These are phyloP conservation scores for Pythium dissotocum DNA, from an alignment of 352 stramenopile genomes.

Conservation along the genomic window DNA sequence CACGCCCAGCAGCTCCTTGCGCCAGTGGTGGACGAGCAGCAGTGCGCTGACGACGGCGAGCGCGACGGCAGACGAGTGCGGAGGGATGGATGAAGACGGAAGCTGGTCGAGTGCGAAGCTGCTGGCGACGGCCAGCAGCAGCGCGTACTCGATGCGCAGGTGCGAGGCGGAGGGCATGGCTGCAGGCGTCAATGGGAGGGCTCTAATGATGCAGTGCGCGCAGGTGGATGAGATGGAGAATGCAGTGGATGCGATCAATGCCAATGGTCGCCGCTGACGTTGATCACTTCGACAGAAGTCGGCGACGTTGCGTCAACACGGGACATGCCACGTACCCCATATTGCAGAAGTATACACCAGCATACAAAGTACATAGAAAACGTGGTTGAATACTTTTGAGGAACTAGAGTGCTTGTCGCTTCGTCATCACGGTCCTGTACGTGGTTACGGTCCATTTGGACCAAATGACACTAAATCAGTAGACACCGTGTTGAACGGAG, in stretches of 20 bases:
- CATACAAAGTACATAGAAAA: neutral
- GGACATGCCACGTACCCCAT: neutral
- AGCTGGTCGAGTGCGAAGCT: constrained; percentile 9
- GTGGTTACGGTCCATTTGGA: neutral
- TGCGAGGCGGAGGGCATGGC: neutral
- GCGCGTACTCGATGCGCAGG: constrained; percentile 29
- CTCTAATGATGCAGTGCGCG: neutral
- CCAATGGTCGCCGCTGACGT: neutral
- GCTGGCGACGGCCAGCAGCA: constrained; percentile 17
- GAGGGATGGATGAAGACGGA: constrained; percentile 2
- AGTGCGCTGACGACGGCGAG: constrained; percentile 14
- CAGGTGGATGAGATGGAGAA: neutral
- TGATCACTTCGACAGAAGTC: neutral
- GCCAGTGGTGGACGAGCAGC: constrained; percentile 36
- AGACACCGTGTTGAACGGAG: neutral
- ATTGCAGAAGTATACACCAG: neutral
- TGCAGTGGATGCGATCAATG: neutral
- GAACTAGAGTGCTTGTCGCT: neutral
- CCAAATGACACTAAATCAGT: neutral
- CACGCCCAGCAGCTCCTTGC: constrained; percentile 30
- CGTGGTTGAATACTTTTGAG: neutral
- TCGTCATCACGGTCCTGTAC: neutral
- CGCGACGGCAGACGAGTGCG: constrained; percentile 10
- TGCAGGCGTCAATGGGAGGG: neutral
- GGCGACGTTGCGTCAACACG: constrained; percentile 1